A percentile compares a stretch with the other conserved stretches of the same genome.
Evolutionary conservation across 345 rosid genomes (phyloP).

Genomic region (Hibiscus mutabilis): DNA sequence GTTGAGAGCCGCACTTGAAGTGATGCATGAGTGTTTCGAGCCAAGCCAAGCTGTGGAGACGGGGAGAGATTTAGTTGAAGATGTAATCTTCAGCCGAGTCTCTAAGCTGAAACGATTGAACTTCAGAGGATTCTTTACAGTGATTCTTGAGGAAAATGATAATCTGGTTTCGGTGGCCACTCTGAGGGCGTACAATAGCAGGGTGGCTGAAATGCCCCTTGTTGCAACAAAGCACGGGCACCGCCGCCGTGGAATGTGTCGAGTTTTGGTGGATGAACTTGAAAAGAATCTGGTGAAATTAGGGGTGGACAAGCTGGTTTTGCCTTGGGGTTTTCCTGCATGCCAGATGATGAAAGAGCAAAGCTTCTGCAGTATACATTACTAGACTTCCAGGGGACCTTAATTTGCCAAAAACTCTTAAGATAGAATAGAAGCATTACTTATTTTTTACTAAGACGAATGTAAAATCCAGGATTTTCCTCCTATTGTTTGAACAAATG

Average conservation of each 20-base stretch:
- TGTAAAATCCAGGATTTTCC: background rate
- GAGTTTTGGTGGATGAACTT: slow-evolving; percentile 35
- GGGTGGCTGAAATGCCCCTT: slow-evolving; percentile 53
- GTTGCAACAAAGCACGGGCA: slow-evolving; percentile 37
- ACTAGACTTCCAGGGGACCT: slow-evolving; percentile 41
- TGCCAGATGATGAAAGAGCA: slow-evolving; percentile 33
- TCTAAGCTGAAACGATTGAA: slow-evolving; percentile 37
- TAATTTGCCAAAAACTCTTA: slow-evolving; percentile 43
- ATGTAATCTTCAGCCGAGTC: slow-evolving; percentile 40
- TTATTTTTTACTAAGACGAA: background rate
- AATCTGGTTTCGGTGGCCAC: slow-evolving; percentile 46
- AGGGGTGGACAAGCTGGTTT: slow-evolving; percentile 42
- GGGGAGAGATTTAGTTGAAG: slow-evolving; percentile 53
- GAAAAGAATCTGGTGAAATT: slow-evolving; percentile 44
- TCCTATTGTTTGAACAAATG: no score
- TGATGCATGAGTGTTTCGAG: slow-evolving; percentile 74
- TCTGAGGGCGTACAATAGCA: slow-evolving; percentile 47
- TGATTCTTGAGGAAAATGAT: slow-evolving; percentile 46
- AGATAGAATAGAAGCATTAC: background rate
- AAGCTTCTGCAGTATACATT: slow-evolving; percentile 28
- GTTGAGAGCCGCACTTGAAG: slow-evolving; percentile 45
- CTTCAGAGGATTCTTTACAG: slow-evolving; percentile 52
- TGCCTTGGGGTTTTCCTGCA: slow-evolving; percentile 51
- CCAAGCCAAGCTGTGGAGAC: slow-evolving; percentile 37
- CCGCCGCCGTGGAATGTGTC: slow-evolving; percentile 48